Evolutionary conservation across 176 grass and related monocot species (phyloP).

Genomic region (Areca catechu): DNA sequence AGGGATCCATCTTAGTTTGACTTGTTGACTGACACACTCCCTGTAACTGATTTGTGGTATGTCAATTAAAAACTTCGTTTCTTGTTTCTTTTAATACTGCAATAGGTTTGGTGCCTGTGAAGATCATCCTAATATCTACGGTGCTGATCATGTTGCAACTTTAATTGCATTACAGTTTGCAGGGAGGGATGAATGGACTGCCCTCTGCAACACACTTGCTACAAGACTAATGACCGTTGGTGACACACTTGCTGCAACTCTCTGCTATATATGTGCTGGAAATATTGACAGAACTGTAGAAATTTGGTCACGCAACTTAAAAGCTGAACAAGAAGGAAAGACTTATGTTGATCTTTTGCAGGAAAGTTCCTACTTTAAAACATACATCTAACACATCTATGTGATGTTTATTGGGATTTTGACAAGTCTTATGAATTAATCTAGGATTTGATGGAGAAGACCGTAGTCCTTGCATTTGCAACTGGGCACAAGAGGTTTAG

Average conservation of each 20-base stretch:
- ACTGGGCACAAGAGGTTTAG: constrained; percentile 93
- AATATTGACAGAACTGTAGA: constrained; percentile 97
- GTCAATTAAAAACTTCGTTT: too few relatives aligned
- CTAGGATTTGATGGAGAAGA: constrained; percentile 99
- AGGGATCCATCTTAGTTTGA: too few relatives aligned
- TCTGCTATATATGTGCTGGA: constrained; percentile 19
- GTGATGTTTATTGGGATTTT: too few relatives aligned
- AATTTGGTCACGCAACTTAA: constrained; percentile 84
- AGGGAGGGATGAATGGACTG: constrained; percentile 73
- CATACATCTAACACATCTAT: too few relatives aligned
- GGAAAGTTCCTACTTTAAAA: constrained; percentile 24
- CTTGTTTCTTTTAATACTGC: too few relatives aligned
- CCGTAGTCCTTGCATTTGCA: constrained; percentile 78
- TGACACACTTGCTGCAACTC: constrained; percentile 75
- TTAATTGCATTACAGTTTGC: constrained; percentile 48
- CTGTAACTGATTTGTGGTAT: too few relatives aligned
- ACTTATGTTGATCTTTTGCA: constrained; percentile 96
- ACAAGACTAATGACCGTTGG: constrained; percentile 65
- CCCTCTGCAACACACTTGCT: constrained; percentile 56
- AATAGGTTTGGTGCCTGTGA: too few relatives aligned
- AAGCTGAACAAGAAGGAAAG: constrained; percentile 64
- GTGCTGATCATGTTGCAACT: too few relatives aligned
- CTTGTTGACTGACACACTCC: too few relatives aligned
- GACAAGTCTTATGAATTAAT: background rate
- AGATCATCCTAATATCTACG: too few relatives aligned